Base-by-base conservation (phyloP, 2,329 filamentous ascomycete species). In the Botrytis hyacinthi region DNA sequence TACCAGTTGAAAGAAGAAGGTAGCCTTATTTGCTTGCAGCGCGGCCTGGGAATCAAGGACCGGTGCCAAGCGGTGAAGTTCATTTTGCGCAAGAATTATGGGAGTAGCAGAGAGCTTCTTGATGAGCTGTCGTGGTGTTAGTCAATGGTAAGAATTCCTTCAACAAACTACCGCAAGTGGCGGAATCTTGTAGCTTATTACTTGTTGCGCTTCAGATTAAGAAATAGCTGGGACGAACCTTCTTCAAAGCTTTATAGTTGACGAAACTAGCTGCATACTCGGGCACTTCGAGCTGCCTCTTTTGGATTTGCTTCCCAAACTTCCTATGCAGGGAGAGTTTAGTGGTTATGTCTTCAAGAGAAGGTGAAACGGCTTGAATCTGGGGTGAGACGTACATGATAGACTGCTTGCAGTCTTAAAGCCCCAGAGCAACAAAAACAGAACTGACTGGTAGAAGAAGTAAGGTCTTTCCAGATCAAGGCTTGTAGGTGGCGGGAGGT, bases 191-290 rank as follows among this genome's bases (percentile, higher is more conserved):
- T 32, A 57, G 66, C 35, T 42, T 22, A n/a, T 57, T 42, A 48
- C 35, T 42, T 26, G 2, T 9, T 40, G 48, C n/a, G 75, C 77
- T 76, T 72, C 68, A 63, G 26, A 62, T 48, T 32, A 2, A 46
- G 16, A 46, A 66, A 9, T 35, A 44, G 5, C 18, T 42, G 54
- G 51, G 51, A 82, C 84, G 76, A 82, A 97, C 96, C 93, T 98
- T 98, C 85, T 99, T 99, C 79, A 99, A 87, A 75, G 94, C 95
- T 86, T 99, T 99, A 87, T 99, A 99, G 85, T 99, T 98, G 79
- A 98, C 95, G 82, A 99, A 99, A 84, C 95, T 98, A 77, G 95
- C 94, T 76, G 96, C 95, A 91, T 99, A 99, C 88, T 99, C 96
- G 75, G 96, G 96, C 75, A 99, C 95, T 83, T 99, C 96, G 81